Conservation (phyloP, 2,329 filamentous ascomycete genomes). For the Diplodia corticola region DNA sequence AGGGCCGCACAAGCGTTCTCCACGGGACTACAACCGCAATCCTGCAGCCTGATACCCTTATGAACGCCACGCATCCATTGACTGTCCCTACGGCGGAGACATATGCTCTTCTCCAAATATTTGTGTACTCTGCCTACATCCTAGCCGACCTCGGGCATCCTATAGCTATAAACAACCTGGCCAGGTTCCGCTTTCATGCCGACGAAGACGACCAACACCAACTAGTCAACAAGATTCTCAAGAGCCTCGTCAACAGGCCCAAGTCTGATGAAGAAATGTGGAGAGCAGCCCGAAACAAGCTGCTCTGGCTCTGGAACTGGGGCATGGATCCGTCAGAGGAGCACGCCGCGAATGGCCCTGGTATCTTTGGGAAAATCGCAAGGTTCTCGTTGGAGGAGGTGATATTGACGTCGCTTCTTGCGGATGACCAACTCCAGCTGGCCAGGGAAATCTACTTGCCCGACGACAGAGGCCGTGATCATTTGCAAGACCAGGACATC, state of each 20-base stretch:
- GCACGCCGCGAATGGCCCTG: slow-evolving; percentile 42
- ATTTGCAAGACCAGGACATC: slow-evolving; percentile 54
- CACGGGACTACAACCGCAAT: slow-evolving; percentile 34
- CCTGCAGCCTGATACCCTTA: slow-evolving; percentile 49
- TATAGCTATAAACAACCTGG: slow-evolving; percentile 45
- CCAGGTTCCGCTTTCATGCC: slow-evolving; percentile 64
- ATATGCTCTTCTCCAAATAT: slow-evolving; percentile 61
- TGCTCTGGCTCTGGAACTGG: slow-evolving; percentile 76
- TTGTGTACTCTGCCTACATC: slow-evolving; percentile 55
- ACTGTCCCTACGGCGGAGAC: slow-evolving; percentile 61
- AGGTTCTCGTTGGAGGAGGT: slow-evolving; percentile 67
- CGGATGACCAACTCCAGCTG: slow-evolving; percentile 51
- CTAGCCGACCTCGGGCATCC: slow-evolving; percentile 44
- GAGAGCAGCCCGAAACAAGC: slow-evolving; percentile 60
- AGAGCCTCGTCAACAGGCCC: slow-evolving; percentile 52
- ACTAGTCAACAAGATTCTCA: slow-evolving; percentile 61
- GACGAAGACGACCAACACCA: slow-evolving; percentile 65
- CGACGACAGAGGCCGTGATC: slow-evolving; percentile 52
- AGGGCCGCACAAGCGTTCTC: slow-evolving; percentile 38
- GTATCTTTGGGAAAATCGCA: slow-evolving; percentile 60
- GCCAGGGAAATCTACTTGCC: slow-evolving; percentile 60
- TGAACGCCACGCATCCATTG: slow-evolving; percentile 63
- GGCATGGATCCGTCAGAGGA: slow-evolving; percentile 52
- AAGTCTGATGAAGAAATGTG: slow-evolving; percentile 63
- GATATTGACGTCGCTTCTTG: slow-evolving; percentile 64